phyloP scores from a whole-genome alignment of 768 basidiomycete genomes.

The Leccinum subtestaceum region DNA sequence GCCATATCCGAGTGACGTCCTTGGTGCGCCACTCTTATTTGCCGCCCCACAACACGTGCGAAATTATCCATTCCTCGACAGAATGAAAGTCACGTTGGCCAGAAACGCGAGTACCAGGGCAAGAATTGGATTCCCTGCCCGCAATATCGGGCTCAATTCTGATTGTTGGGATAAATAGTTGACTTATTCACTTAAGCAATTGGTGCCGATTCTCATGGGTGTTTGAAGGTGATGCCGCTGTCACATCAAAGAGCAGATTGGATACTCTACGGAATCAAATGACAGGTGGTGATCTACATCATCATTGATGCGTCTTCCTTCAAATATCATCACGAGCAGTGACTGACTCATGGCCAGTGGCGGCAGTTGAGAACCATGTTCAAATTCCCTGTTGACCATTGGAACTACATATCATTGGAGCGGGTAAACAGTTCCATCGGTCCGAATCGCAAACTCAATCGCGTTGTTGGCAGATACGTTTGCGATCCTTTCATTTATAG shows the following conservation, averaged over 20 bases:
- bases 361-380: slow-evolving; percentile 33
- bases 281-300: not conserved
- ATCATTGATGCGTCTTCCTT: not conserved
- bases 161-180: not conserved
- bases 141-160: not conserved
- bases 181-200: not conserved
- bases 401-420: slow-evolving; percentile 31
- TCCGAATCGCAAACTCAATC: slow-evolving; percentile 40
- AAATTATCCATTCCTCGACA: not conserved
- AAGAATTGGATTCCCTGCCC: not conserved
- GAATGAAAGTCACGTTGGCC: slow-evolving; percentile 5
- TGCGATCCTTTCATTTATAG: not conserved
- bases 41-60: not conserved
- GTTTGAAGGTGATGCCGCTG: not conserved
- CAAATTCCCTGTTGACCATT: slow-evolving; percentile 32
- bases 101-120: too few species aligned
- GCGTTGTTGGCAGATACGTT: slow-evolving; percentile 27
- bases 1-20: too few species aligned
- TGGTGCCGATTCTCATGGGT: not conserved
- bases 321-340: slow-evolving; percentile 2
- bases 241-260: not conserved
- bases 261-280: not conserved
- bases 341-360: slow-evolving; percentile 23
- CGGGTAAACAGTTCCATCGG: slow-evolving; percentile 30
- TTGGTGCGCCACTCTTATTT: not conserved